Percentiles rank a stretch among this genome's conserved stretches.
Evolutionary conservation across 225 moss, liverwort and hornwort species (phyloP).

Genomic region (Anthoceros angustus): DNA sequence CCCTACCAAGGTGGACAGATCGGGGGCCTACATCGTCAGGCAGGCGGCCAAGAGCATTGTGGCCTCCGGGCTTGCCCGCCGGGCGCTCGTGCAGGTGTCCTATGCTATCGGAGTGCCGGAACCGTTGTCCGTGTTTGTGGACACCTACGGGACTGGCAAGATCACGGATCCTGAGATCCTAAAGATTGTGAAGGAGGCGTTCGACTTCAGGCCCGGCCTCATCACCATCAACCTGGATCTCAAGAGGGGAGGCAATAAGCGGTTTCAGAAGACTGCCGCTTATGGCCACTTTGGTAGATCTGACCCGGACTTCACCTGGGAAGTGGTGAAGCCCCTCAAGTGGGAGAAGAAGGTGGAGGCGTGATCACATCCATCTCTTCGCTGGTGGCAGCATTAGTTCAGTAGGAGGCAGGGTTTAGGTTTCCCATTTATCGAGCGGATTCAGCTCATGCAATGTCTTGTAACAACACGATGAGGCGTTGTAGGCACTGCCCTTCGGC

Average conservation of each 20-base stretch:
- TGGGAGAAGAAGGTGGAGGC: constrained; percentile 33
- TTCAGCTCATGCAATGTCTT: too few relatives aligned
- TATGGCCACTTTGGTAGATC: constrained; percentile 40
- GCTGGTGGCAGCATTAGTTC: neutral
- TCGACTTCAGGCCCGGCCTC: constrained; percentile 59
- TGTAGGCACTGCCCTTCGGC: too few relatives aligned
- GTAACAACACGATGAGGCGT: too few relatives aligned
- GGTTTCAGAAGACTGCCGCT: constrained; percentile 53
- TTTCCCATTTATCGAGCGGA: too few relatives aligned
- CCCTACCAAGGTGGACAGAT: constrained; percentile 48
- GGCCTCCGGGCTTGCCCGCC: constrained; percentile 44
- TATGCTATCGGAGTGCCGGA: constrained; percentile 49
- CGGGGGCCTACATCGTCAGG: constrained; percentile 48
- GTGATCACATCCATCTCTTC: neutral
- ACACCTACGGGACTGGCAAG: constrained; percentile 37
- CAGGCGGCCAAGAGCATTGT: constrained; percentile 63
- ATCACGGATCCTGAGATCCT: constrained; percentile 35
- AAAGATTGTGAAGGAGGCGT: constrained; percentile 31
- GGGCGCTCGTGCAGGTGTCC: constrained; percentile 45
- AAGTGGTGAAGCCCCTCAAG: constrained; percentile 69
- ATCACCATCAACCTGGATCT: constrained; percentile 46
- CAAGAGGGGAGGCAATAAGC: constrained; percentile 42
- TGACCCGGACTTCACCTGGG: constrained; percentile 92
- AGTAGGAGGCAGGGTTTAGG: too few relatives aligned
- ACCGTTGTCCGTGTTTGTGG: constrained; percentile 49